Percentiles rank a stretch among this genome's conserved stretches.
Conservation (phyloP, 202 grass and related monocot genomes). For the Carex sylvatica region DNA sequence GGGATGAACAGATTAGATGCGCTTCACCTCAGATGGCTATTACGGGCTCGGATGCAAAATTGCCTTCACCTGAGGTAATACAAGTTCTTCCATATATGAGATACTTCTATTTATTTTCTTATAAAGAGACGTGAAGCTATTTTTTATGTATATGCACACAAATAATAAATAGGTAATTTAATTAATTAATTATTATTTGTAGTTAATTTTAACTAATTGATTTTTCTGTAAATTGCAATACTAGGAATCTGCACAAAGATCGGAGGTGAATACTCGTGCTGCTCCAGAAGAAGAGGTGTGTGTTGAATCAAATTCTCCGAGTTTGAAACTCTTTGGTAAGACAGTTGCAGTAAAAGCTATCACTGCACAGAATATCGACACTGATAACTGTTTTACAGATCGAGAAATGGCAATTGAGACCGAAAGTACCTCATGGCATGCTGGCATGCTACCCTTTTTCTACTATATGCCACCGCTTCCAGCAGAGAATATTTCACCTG, state of each 20-base stretch:
- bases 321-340: slow-evolving; percentile 60
- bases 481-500: slow-evolving; percentile 27
- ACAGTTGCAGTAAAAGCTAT: slow-evolving; percentile 41
- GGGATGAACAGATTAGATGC: slow-evolving; percentile 42
- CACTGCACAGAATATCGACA: background rate
- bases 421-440: slow-evolving; percentile 31
- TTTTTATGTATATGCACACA: background rate
- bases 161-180: background rate
- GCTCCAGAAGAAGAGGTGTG: slow-evolving; percentile 23
- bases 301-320: slow-evolving; percentile 31
- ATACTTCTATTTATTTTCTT: background rate
- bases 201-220: background rate
- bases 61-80: slow-evolving; percentile 36
- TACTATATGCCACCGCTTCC: slow-evolving; percentile 38
- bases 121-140: background rate
- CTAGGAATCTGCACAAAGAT: slow-evolving; percentile 34
- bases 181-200: background rate
- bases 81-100: background rate
- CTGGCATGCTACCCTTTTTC: slow-evolving; percentile 37
- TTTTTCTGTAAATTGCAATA: slow-evolving; percentile 3
- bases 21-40: slow-evolving; percentile 13
- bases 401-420: slow-evolving; percentile 29
- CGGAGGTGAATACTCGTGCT: slow-evolving; percentile 5
- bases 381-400: slow-evolving; percentile 31
- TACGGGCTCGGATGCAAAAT: slow-evolving; percentile 27